Evolutionary conservation across 805 yeast genomes (phyloP), one percentile per base, ranked within the genome.

Genomic region (Diddensiella santjacobensis): DNA sequence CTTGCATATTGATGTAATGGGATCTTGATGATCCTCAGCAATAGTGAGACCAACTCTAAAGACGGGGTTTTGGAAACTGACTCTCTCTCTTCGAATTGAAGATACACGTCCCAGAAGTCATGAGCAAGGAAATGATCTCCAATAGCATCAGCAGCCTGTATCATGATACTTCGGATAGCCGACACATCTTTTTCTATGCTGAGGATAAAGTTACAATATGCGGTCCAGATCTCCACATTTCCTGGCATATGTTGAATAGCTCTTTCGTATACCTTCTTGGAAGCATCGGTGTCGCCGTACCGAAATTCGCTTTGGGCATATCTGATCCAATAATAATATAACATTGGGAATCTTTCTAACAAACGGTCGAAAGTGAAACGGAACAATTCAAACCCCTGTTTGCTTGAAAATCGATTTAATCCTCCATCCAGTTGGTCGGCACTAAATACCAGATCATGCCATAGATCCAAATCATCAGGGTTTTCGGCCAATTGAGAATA

Each of bases 1-100:
- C 77, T 80, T 0, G 96, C 83, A 63, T 88, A 90, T 58, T 89
- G 95, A 65, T 91, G 91, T 40, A 91, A 66, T 0, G 96, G 96
- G 1, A 86, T 70, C 37, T 45, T 52, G 8, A 62, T 48, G 30
- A 67, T 53, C 24, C 66, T 50, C 3, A 36, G 61, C 60, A 35
- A 80, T 64, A 40, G 81, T 65, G 49, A 67, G 30, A 57, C 52
- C 2, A 54, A 42, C 3, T 29, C 18, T 4, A 10, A 18, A 3
- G 43, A 22, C 4, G 24, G 38, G 48, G 82, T 73, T 1, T 79
- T 58, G 2, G 64, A 62, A 4, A 69, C 71, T 22, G 58, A 55
- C 13, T 66, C 64, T 22, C 68, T 65, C n/a, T 69, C 63, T 56
- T 80, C 84, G 69, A 80, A 84, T 35, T 75, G 83, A 20, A 91